Conservation (phyloP, 257 asterid species). For the Echites panduratus region DNA sequence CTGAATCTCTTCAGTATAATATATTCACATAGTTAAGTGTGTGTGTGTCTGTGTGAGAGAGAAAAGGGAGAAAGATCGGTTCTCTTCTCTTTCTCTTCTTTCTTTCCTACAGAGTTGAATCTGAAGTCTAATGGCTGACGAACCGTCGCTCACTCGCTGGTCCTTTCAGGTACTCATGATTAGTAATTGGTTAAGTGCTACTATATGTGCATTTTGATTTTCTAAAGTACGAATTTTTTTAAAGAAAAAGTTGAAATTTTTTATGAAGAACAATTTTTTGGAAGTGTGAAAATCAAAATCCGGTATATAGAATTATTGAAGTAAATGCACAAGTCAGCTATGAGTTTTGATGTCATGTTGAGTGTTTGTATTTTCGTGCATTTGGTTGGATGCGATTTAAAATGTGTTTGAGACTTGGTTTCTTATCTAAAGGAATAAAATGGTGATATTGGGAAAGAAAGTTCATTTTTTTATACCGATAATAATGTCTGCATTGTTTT, state of each 20-base stretch:
- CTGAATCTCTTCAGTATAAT: neutral
- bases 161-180: constrained; percentile 56
- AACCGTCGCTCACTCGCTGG: constrained; percentile 92
- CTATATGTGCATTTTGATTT: constrained; percentile 10
- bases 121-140: constrained; percentile 56
- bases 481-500: neutral
- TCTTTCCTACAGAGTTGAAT: constrained; percentile 1
- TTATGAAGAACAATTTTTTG: neutral
- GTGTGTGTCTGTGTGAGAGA: constrained; percentile 10
- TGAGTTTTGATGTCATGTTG: neutral
- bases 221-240: too few species aligned
- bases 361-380: neutral
- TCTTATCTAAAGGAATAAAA: neutral
- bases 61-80: constrained; percentile 9
- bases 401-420: neutral
- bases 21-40: neutral
- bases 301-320: too few species aligned
- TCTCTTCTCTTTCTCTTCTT: constrained; percentile 14
- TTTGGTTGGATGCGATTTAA: constrained; percentile 11
- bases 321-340: neutral
- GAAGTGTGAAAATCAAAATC: too few species aligned
- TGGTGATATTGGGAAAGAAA: constrained; percentile 1
- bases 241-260: neutral
- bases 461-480: neutral
- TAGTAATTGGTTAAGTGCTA: neutral